Evolutionary conservation across 768 basidiomycete genomes (phyloP).

Genomic region (Hygrocybe coccinea): DNA sequence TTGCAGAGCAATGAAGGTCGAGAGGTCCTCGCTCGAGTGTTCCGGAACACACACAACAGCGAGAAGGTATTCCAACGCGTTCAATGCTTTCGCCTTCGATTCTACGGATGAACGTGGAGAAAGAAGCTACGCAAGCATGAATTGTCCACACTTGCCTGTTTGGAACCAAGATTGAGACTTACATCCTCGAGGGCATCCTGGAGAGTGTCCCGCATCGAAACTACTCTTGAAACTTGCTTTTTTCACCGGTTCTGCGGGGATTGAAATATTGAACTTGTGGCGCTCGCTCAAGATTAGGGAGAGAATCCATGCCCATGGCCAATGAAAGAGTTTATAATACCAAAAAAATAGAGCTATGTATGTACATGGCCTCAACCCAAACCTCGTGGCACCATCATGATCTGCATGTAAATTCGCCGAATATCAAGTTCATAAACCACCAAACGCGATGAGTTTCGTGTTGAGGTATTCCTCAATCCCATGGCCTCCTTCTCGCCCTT

Average conservation of each 20-base stretch:
- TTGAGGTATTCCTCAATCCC: conserved; percentile 90
- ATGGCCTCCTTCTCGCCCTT: conserved; percentile 81
- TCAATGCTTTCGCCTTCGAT: conserved; percentile 51
- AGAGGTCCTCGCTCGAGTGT: conserved; percentile 42
- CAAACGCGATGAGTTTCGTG: conserved; percentile 75
- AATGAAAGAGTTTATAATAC: too few species aligned
- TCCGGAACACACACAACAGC: conserved; percentile 45
- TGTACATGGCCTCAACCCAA: too few species aligned
- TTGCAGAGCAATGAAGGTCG: conserved; percentile 61
- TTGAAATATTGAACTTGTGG: too few species aligned
- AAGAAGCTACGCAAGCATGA: conserved; percentile 43
- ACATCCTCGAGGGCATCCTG: conserved; percentile 69
- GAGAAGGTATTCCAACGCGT: conserved; percentile 50
- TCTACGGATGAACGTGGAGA: conserved; percentile 56
- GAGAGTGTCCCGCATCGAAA: conserved; percentile 41
- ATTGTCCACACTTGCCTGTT: neutral
- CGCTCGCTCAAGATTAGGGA: too few species aligned
- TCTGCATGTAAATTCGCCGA: too few species aligned
- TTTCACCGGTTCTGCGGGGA: too few species aligned
- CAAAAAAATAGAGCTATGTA: too few species aligned
- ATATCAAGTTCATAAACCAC: conserved; percentile 58
- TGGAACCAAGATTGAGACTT: conserved; percentile 20
- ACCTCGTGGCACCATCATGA: too few species aligned
- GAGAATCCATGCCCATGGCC: too few species aligned
- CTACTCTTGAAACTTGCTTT: conserved; percentile 14